These are phyloP conservation scores for Fonsecaea multimorphosa DNA, from an alignment of 2,329 filamentous ascomycete species.

Conservation along the genomic window DNA sequence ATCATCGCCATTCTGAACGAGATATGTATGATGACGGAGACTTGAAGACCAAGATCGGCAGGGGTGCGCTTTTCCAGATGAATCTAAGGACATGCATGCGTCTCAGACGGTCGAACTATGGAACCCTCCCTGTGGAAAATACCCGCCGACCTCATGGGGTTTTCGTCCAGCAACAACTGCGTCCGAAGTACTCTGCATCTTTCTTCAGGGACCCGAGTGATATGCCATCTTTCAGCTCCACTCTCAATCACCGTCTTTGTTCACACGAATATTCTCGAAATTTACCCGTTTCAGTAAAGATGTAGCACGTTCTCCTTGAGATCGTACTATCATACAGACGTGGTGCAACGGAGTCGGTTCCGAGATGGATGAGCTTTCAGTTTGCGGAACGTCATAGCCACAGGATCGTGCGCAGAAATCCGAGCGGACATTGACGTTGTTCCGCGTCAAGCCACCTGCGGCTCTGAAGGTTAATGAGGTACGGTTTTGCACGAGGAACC, in stretches of 20 bases:
- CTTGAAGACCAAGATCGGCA: constrained; percentile 18
- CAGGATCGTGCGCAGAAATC: neutral
- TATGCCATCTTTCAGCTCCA: neutral
- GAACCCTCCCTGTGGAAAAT: neutral
- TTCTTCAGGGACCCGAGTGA: neutral
- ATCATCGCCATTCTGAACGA: neutral
- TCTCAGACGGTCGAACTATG: neutral
- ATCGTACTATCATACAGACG: neutral
- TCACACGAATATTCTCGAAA: neutral
- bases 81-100: constrained; percentile 1
- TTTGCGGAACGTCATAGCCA: neutral
- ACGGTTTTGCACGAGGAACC: neutral
- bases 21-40: constrained; percentile 8
- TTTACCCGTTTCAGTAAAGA: neutral
- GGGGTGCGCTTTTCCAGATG: constrained; percentile 17
- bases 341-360: neutral
- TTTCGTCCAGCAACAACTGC: neutral
- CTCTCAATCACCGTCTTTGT: neutral
- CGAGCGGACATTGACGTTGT: neutral
- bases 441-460: neutral
- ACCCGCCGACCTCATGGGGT: neutral
- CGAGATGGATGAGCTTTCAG: neutral
- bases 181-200: neutral
- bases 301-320: neutral
- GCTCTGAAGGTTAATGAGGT: neutral